These are phyloP conservation scores for Mortierella polycephala DNA, from an alignment of 371 early-diverging fungal genomes.

Conservation along the genomic window DNA sequence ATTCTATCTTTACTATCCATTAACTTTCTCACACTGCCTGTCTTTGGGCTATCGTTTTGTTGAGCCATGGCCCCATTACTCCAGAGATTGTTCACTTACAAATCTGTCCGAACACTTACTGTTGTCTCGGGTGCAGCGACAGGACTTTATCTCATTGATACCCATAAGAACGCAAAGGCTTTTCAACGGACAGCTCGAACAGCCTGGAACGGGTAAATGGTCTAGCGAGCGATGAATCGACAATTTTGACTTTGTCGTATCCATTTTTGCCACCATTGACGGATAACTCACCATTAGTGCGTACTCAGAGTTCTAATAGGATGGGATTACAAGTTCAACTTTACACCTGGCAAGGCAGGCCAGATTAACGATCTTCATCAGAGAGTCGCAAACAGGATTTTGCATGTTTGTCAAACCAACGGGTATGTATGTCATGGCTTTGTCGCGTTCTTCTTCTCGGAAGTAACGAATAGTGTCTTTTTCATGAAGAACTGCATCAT, in stretches of 20 bases:
- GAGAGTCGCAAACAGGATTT: conserved; percentile 77
- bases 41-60: neutral
- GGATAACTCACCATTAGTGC: neutral
- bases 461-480: neutral
- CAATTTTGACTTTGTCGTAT: neutral
- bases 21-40: neutral
- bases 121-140: conserved; percentile 34
- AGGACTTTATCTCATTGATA: conserved; percentile 61
- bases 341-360: conserved; percentile 64
- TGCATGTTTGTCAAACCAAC: conserved; percentile 84
- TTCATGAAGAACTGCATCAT: neutral
- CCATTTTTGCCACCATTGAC: neutral
- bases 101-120: conserved; percentile 23
- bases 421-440: conserved; percentile 56
- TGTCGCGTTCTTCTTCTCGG: no score
- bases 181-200: conserved; percentile 67
- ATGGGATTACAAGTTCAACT: conserved; percentile 85
- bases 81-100: conserved; percentile 32
- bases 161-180: conserved; percentile 66
- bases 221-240: neutral
- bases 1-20: neutral
- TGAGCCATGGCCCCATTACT: conserved; percentile 31
- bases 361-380: conserved; percentile 70
- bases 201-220: conserved; percentile 63
- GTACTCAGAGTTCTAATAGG: conserved; percentile 52